Base-by-base conservation (phyloP, 169 alveolate species). In the Plasmodium coatneyi region DNA sequence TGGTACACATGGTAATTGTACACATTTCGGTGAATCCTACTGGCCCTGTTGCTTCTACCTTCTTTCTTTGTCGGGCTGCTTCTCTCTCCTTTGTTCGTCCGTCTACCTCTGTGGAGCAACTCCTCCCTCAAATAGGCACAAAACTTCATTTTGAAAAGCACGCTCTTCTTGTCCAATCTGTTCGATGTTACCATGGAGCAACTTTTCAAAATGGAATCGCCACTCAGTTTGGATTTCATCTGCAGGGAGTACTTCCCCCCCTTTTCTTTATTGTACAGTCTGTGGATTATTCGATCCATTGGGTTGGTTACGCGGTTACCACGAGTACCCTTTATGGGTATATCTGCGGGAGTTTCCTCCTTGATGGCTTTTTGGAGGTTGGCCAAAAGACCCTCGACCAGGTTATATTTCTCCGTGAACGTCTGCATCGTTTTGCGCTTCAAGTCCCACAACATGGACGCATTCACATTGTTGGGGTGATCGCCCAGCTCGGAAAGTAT, bases 401-500 rank as follows among this genome's bases (percentile, higher is more conserved):
- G n/a, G 71, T 80, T 91, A 22, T 66, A 81, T 22, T 71, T 91
- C 56, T 91, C 92, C 16, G 79, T 46, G 82, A 91, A 91, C 2
- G 52, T 46, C 28, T 91, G 56, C 92, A 91, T 91, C 3, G 95
- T 91, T 46, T 82, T 87, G 60, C 56, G 74, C 71, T 91, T 91
- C 32, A 80, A 54, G 39, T 92, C 89, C 97, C 98, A 97, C 25
- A 96, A 94, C 66, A 89, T 94, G 1, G 98, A 96, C 1, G 98
- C 97, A 76, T 95, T 96, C 7, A 96, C 96, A 81, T 97, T 98
- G 28, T 97, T 98, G 7, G 95, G 95, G 19, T 96, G 92, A 71
- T 96, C 97, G 0, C 99, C 99, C 84, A 97, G 41, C 74, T 97
- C 99, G 10, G 98, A 95, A 9, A 97, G 93, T 78, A 97, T 93